Base-by-base conservation (phyloP, 371 early-diverging fungal species). In the Mortierella sp. region DNA sequence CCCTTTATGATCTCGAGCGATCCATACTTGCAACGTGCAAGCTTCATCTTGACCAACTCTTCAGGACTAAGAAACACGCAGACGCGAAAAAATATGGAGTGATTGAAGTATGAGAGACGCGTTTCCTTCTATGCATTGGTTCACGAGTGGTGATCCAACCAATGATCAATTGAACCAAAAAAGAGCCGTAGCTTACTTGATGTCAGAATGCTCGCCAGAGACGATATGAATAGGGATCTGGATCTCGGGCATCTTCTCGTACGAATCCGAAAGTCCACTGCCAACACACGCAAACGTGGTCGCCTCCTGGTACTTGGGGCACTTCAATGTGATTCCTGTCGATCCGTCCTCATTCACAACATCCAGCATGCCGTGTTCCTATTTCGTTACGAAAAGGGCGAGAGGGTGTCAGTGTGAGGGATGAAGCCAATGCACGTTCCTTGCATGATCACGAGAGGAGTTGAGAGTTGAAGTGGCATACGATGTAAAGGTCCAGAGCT, bases 171-270 rank as follows among this genome's bases (percentile, higher is more conserved):
- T 8, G 24, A 37, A 67, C 21, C 24, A 10, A 61, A 50, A 44
- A 69, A 51, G 74, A 69, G 69, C 51, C 73, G 69, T 9, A 46
- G 28, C 84, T 21, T 84, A 80, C 84, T 84, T 84, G 77, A 84
- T 80, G 16, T 80, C 78, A 1, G 84, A 84, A 14, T 54, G 50
- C 50, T 71, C 84, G 40, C 84, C 84, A 57, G 61, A 57, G 61
- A 84, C 71, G 31, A 80, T 59, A 16, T 80, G 84, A 10, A 84
- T 70, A n/a, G 84, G 84, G 48, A 84, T 80, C 13, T 72, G 55
- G 24, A 84, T 61, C 64, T 80, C 71, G 50, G 37, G 48, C 69
- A 84, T 72, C 21, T 74, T 59, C n/a, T 84, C 80, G 51, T 75
- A 84, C 4, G 80, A 61, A 43, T 84, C 84, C 6, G 69, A 43